Base-by-base conservation (phyloP, 2,329 filamentous ascomycete genomes). In the Phyllosticta citribraziliensis region DNA sequence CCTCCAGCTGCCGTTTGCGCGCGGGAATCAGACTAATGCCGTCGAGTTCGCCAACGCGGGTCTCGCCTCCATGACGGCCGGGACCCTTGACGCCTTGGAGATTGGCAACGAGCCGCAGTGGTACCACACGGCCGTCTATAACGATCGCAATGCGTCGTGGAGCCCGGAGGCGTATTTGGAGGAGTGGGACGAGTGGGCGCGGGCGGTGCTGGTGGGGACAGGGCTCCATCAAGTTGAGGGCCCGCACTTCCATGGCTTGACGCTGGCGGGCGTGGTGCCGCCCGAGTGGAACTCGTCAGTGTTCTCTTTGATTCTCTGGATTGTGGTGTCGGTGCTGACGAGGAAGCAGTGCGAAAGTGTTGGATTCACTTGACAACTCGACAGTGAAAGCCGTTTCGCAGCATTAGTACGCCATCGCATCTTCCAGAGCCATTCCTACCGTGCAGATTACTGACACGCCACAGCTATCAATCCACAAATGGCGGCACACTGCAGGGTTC, bases 101-200 rank as follows among this genome's bases (percentile, higher is more conserved):
- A 59, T 59, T 2, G 57, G 57, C 0, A 59, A 59, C 57, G 57
- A 59, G 52, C 57, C 57, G 10, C 30, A 59, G 10, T 12, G 53
- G 19, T 59, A 59, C 52, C 14, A 25, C 14, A 50, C 54, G 2
- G 19, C 27, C 2, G 47, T 20, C 33, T 3, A 27, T 10, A 55
- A 52, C 4, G 57, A 59, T 20, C n/a, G 57, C 20, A 52, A 52
- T 12, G 14, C 57, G 2, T 40, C 33, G 0, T 59, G 54, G 14
- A 11, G 2, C 2, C 30, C 51, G 2, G 14, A 22, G 17, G 52
- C 53, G 20, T 59, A 59, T 51, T 33, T 55, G 30, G 30, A 33
- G 11, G 51, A 59, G 33, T 54, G 40, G 19, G 17, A 22, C 1
- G 20, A 55, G 14, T 55, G 53, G 10, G 57, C 57, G 11, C 17